Conservation (phyloP, 2,329 filamentous ascomycete genomes). For the Cytospora mali region DNA sequence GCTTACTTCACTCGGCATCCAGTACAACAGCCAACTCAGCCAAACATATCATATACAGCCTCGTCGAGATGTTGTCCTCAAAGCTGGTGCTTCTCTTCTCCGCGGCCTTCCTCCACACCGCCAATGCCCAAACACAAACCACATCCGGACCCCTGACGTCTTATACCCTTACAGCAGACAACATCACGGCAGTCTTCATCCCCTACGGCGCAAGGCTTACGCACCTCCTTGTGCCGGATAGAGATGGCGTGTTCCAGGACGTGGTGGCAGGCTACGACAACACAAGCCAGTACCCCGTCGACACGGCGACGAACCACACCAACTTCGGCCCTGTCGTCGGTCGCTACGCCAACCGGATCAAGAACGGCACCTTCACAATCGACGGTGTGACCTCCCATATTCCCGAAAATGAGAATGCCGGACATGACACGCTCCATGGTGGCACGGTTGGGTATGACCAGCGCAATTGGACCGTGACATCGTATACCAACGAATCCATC, state of each 20-base stretch:
- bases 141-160: conserved; percentile 17
- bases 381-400: conserved; percentile 16
- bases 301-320: conserved; percentile 17
- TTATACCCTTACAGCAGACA: conserved; percentile 22
- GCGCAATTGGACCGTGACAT: conserved; percentile 21
- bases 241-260: conserved; percentile 16
- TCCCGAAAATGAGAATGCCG: conserved; percentile 15
- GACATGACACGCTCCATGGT: conserved; percentile 21
- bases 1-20: background rate
- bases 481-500: conserved; percentile 20
- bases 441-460: conserved; percentile 18
- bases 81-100: conserved; percentile 9
- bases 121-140: conserved; percentile 17
- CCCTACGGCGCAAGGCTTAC: conserved; percentile 23
- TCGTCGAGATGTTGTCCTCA: conserved; percentile 5
- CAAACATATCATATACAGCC: background rate
- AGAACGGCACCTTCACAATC: conserved; percentile 21
- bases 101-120: conserved; percentile 5
- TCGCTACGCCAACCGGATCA: conserved; percentile 20
- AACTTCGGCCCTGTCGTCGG: conserved; percentile 23
- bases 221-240: conserved; percentile 21
- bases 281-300: conserved; percentile 19
- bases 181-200: conserved; percentile 21
- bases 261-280: conserved; percentile 22
- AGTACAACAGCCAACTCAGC: background rate